Base-by-base conservation (phyloP, 306 rosid species). In the Malus orientalis region DNA sequence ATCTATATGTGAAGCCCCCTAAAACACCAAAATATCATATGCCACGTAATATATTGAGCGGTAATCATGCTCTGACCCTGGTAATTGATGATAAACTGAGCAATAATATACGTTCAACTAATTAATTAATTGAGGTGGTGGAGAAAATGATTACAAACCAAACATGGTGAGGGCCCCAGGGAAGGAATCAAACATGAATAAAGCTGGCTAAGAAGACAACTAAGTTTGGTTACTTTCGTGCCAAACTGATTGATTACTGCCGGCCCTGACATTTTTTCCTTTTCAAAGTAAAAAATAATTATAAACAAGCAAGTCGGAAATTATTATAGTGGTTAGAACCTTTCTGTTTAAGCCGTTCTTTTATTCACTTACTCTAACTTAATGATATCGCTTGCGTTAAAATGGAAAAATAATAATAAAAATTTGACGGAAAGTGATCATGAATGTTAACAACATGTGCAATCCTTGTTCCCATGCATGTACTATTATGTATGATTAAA, bases 71-170 rank as follows among this genome's bases (percentile, higher is more conserved):
- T 77, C 30, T 58, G 70, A 58, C 62, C 55, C 27, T 59, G 38
- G 57, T 51, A 33, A 29, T 72, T 76, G 78, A 64, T 53, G 20
- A 44, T 32, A 44, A 76, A 18, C 51, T 66, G 27, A 40, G 75
- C 71, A 64, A 36, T 61, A 60, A 70, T 49, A 49, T 1, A 49
- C 16, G 55, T 15, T 30, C 4, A 67, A 22, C 42, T 25, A 32
- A 63, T 67, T 40, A 40, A 20, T 82, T 20, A 42, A 25, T 62
- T 25, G 57, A 59, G n/a, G 66, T 63, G 25, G 69, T 55, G 77
- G 77, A 11, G 72, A 70, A 74, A 69, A 74, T 82, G 74, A 69
- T 78, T 78, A 75, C 66, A 65, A 69, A 33, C 70, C 63, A 74
- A 42, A 62, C 73, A 3, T 30, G 58, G 55, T 29, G 54, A 66